Evolutionary conservation across 805 yeast species (phyloP).

Genomic region (Candida tallmaniae): DNA sequence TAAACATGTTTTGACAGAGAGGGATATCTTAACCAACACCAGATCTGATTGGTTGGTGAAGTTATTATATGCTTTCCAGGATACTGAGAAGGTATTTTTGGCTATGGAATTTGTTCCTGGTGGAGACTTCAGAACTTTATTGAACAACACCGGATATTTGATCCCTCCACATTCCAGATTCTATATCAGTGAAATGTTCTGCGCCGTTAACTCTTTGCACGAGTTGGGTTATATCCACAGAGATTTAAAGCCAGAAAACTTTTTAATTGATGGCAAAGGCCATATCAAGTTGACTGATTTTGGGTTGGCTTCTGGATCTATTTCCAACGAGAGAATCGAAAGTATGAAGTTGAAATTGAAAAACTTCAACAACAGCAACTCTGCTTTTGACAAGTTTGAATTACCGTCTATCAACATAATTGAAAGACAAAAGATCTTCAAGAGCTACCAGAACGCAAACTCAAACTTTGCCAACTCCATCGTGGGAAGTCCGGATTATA

Average conservation of each 20-base stretch:
- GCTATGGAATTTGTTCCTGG: conserved; percentile 99
- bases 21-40: conserved; percentile 95
- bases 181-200: conserved; percentile 94
- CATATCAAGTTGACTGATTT: conserved; percentile 94
- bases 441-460: conserved; percentile 55
- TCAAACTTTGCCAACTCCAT: conserved; percentile 84
- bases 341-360: conserved; percentile 72
- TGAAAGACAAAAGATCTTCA: conserved; percentile 85
- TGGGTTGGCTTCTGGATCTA: conserved; percentile 95
- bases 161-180: conserved; percentile 95
- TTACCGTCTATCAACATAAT: conserved; percentile 65
- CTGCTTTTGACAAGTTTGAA: conserved; percentile 55
- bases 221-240: conserved; percentile 95
- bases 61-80: conserved; percentile 92
- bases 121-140: conserved; percentile 92
- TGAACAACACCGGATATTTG: conserved; percentile 88
- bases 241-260: conserved; percentile 94
- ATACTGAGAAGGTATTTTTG: conserved; percentile 78
- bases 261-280: conserved; percentile 83
- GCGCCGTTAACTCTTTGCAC: conserved; percentile 89
- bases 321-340: conserved; percentile 88
- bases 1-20: conserved; percentile 89
- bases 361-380: conserved; percentile 68
- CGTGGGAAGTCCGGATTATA: conserved; percentile 97
- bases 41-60: conserved; percentile 95